These are phyloP conservation scores for Manihot esculenta DNA, from an alignment of 441 rosid species.

Conservation along the genomic window DNA sequence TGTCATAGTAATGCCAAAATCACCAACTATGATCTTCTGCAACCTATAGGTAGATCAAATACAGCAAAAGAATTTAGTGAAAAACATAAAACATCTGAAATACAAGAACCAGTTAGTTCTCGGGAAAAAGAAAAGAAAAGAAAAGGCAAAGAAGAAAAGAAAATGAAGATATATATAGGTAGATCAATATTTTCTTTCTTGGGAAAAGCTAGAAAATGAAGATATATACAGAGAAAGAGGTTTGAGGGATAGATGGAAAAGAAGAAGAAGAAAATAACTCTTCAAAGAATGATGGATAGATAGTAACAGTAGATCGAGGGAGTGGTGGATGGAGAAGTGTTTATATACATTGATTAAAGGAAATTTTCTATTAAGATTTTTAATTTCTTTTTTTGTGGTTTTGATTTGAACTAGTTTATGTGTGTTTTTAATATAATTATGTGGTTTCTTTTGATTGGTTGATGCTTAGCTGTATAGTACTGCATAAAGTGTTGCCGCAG, in stretches of 20 bases:
- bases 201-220: background rate
- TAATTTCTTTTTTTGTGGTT: background rate
- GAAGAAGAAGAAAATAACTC: background rate
- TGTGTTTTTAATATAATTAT: background rate
- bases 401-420: background rate
- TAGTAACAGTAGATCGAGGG: background rate
- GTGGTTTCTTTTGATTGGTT: background rate
- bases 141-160: too few relatives aligned
- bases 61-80: too few relatives aligned
- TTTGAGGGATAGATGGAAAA: background rate
- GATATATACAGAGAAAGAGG: background rate
- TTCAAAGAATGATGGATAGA: background rate
- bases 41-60: too few relatives aligned
- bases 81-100: too few relatives aligned
- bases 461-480: conserved; percentile 12
- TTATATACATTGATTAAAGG: background rate
- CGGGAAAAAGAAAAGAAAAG: too few relatives aligned
- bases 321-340: background rate
- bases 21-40: too few relatives aligned
- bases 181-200: too few relatives aligned
- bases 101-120: too few relatives aligned
- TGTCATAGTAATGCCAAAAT: too few relatives aligned
- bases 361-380: background rate
- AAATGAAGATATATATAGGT: too few relatives aligned
- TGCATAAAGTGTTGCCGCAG: conserved; percentile 22